Evolutionary conservation across 2,329 filamentous ascomycete genomes (phyloP), one percentile per base, ranked within the genome.

Genomic region (Beauveria sp.): DNA sequence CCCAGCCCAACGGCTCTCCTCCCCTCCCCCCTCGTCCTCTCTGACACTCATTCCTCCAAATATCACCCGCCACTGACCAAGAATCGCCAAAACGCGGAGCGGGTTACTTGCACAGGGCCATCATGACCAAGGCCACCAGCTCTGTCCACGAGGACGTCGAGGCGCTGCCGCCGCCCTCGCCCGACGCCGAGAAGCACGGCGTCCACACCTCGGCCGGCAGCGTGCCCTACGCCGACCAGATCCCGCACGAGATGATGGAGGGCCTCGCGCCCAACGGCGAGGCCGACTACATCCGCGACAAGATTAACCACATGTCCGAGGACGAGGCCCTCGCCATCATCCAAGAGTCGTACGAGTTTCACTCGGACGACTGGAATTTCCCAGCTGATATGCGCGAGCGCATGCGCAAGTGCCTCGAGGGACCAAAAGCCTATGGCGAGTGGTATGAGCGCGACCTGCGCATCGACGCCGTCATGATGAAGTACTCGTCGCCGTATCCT

Each of bases 351-450:
- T 64, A 75, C 55, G 66, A 69, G 20, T 77, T 77, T 64, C 74
- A 77, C 63, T 66, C 68, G 24, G 76, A 78, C 58, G 76, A 78
- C 65, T 77, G 75, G 74, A 77, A 77, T 64, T 78, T 78, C 44
- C 76, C 76, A 0, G 65, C 70, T 2, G 73, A 75, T 5, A 78
- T 77, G 75, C 68, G 74, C 26, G 70, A 70, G n/a, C 73, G 74
- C 20, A 76, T 79, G 73, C 64, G 67, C 58, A 66, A 66, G n/a
- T 68, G 77, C 1, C 64, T 78, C 2, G 63, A 70, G 12, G 76
- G 75, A 0, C 70, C 68, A 1, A 76, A 78, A 62, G 54, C 64
- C 0, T 78, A 77, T 62, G 76, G 75, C 6, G 71, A 74, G 8
- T 71, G 70, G 37, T 78, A 76, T 56, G 75, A 74, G 54, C 71